Percentiles rank a stretch among this genome's conserved stretches.
Evolutionary conservation across 345 rosid species (phyloP).

Genomic region (Mangifera indica): DNA sequence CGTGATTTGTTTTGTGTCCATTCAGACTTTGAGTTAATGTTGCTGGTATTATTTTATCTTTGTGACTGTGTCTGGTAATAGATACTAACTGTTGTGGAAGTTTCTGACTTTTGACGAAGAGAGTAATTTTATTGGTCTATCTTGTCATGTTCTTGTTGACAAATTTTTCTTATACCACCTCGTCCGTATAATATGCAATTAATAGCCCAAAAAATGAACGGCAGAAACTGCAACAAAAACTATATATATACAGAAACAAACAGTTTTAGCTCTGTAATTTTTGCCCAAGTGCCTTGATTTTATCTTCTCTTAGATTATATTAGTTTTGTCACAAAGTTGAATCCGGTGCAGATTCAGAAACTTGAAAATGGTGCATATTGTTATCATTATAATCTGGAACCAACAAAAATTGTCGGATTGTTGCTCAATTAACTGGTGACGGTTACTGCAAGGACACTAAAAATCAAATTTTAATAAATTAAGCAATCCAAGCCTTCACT

Average conservation of each 20-base stretch:
- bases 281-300: neutral
- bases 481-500: neutral
- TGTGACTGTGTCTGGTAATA: neutral
- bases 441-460: neutral
- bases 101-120: neutral
- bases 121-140: neutral
- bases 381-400: neutral
- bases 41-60: neutral
- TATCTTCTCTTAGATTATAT: neutral
- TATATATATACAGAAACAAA: neutral
- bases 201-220: neutral
- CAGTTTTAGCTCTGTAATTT: neutral
- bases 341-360: neutral
- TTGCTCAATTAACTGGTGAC: neutral
- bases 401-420: neutral
- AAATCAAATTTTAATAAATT: neutral
- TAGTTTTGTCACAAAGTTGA: neutral
- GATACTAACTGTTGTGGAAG: neutral
- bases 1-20: neutral
- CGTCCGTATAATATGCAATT: neutral
- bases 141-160: constrained; percentile 8
- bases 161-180: neutral
- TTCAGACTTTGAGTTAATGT: neutral
- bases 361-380: neutral
- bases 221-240: neutral